phyloP scores from a whole-genome alignment of 2,329 filamentous ascomycete genomes.

The Cryphonectria naterciae region DNA sequence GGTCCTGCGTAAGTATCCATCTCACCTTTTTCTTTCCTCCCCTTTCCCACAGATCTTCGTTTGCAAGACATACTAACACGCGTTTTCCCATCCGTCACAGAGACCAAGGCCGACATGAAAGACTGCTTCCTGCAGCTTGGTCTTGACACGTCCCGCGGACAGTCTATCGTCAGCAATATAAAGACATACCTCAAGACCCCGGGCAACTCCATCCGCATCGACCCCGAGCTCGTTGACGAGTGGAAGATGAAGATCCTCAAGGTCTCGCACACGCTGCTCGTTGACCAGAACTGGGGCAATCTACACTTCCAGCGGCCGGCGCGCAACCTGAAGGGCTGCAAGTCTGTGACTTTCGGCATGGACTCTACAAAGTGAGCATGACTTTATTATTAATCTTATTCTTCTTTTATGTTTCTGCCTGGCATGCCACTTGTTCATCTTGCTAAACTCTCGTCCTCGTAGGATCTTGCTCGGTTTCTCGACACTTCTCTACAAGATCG shows the following conservation, averaged over 20 bases:
- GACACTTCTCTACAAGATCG: conserved; percentile 25
- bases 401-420: neutral
- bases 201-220: conserved; percentile 23
- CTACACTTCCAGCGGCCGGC: conserved; percentile 16
- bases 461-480: conserved; percentile 25
- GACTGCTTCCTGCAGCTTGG: conserved; percentile 20
- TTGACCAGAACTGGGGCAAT: conserved; percentile 12
- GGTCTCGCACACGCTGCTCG: conserved; percentile 22
- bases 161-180: neutral
- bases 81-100: neutral
- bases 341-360: neutral
- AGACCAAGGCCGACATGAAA: neutral
- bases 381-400: too few relatives aligned
- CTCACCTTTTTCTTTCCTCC: neutral
- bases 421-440: neutral
- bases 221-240: neutral
- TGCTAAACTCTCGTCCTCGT: neutral
- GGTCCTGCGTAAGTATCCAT: conserved; percentile 15
- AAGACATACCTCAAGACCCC: conserved; percentile 17
- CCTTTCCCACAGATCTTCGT: neutral
- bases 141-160: conserved; percentile 15
- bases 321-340: neutral
- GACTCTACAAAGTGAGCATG: conserved; percentile 23
- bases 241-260: conserved; percentile 14
- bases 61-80: neutral